Percentiles rank a stretch among this genome's conserved stretches.
Conservation (phyloP, 129 eudicot genomes). For the Arctium minus region DNA sequence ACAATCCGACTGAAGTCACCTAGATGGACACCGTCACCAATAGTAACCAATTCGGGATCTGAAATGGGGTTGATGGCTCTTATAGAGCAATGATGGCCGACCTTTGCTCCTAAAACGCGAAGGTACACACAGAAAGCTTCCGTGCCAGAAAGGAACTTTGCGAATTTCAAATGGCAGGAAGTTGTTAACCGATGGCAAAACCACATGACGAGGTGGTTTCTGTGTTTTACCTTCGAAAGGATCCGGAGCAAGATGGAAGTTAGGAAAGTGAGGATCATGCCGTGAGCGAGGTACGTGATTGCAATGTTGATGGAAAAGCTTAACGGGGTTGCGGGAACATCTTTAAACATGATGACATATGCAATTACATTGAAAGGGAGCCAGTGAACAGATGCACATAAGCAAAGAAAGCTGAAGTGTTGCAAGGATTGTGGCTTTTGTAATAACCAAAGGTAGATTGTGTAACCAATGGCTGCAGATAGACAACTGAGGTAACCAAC, state of each 20-base stretch:
- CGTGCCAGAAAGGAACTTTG: constrained; percentile 43
- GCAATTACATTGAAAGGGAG: constrained; percentile 41
- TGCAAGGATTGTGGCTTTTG: constrained; percentile 26
- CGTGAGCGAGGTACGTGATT: constrained; percentile 36
- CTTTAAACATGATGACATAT: constrained; percentile 23
- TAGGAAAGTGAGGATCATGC: constrained; percentile 33
- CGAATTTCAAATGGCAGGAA: constrained; percentile 36
- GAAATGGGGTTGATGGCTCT: constrained; percentile 42
- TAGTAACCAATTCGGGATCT: constrained; percentile 27
- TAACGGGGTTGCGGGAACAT: constrained; percentile 16
- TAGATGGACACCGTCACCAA: constrained; percentile 44
- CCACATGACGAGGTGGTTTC: constrained; percentile 23
- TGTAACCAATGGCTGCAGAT: constrained; percentile 37
- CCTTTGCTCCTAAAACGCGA: constrained; percentile 34
- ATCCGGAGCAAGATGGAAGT: constrained; percentile 17
- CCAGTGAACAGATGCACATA: constrained; percentile 45
- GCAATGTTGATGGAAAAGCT: constrained; percentile 29
- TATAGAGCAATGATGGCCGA: constrained; percentile 44
- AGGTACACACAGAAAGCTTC: constrained; percentile 46
- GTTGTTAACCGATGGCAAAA: constrained; percentile 27
- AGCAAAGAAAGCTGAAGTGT: constrained; percentile 34
- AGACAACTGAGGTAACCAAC: constrained; percentile 39
- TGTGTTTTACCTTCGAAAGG: constrained; percentile 24
- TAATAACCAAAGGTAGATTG: constrained; percentile 26
- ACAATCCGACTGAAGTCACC: constrained; percentile 46